Conservation (phyloP, 208 protist species). For the Leishmania gerbilli region DNA sequence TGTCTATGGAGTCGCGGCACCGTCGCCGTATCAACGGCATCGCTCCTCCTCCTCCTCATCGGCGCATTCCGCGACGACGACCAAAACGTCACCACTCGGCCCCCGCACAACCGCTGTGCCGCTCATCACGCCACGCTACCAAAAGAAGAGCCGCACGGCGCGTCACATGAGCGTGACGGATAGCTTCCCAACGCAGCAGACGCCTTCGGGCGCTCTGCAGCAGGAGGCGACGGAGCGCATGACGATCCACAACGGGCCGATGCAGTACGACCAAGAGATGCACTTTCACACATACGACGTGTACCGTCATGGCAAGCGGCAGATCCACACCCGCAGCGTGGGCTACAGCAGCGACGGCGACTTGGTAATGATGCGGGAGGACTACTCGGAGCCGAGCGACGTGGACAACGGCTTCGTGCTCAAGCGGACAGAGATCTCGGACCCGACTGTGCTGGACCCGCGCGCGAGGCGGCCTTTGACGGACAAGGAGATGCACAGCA, state of each 20-base stretch:
- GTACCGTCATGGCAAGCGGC: conserved; percentile 71
- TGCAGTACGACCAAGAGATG: conserved; percentile 68
- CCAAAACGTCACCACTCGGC: conserved; percentile 34
- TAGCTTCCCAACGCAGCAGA: conserved; percentile 38
- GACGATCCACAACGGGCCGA: conserved; percentile 59
- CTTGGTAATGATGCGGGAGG: conserved; percentile 78
- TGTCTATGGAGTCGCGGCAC: not conserved
- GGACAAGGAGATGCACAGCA: conserved; percentile 46
- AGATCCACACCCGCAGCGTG: conserved; percentile 79
- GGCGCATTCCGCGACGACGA: conserved; percentile 9
- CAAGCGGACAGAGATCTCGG: conserved; percentile 55
- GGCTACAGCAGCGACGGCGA: conserved; percentile 90
- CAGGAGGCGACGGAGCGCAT: conserved; percentile 71
- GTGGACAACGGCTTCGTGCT: conserved; percentile 61
- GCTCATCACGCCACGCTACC: conserved; percentile 81
- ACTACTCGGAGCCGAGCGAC: conserved; percentile 79
- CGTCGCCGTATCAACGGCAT: not conserved
- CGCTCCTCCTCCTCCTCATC: conserved; percentile 22
- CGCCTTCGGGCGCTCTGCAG: conserved; percentile 47
- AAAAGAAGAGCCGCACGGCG: conserved; percentile 63
- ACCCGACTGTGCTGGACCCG: conserved; percentile 76
- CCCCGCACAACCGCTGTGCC: conserved; percentile 55
- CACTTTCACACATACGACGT: conserved; percentile 90
- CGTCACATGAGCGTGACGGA: conserved; percentile 72
- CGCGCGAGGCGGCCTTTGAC: conserved; percentile 71